Percentiles rank a stretch among this genome's conserved stretches.
phyloP scores from a whole-genome alignment of 306 rosid species.

The Cicer pinnatifidum region DNA sequence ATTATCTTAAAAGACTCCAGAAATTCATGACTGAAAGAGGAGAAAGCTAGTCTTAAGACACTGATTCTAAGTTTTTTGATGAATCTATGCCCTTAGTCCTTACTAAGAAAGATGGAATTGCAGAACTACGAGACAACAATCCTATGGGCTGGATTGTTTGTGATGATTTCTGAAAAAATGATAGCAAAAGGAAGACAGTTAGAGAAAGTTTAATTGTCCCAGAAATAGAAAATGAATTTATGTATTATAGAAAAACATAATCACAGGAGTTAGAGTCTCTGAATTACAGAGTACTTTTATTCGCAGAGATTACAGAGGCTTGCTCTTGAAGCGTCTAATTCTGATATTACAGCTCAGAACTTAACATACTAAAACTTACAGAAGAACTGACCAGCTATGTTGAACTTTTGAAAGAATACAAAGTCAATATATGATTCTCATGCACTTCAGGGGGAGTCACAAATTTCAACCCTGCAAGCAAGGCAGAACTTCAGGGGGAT shows the following conservation, averaged over 20 bases:
- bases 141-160: background rate
- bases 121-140: background rate
- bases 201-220: background rate
- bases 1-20: background rate
- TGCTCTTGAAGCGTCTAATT: background rate
- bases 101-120: background rate
- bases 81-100: background rate
- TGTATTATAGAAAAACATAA: background rate
- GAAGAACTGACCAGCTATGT: background rate
- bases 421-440: background rate
- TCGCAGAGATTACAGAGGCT: background rate
- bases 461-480: background rate
- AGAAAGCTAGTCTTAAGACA: background rate
- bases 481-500: background rate
- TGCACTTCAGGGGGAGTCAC: background rate
- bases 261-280: constrained; percentile 10
- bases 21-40: background rate
- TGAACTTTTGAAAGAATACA: background rate
- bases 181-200: background rate
- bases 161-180: background rate
- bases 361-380: background rate
- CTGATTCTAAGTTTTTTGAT: background rate
- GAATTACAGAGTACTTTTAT: background rate
- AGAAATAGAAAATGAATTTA: background rate
- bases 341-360: background rate